phyloP scores from a whole-genome alignment of 805 yeast genomes.

The Yamadazyma ubonensis region DNA sequence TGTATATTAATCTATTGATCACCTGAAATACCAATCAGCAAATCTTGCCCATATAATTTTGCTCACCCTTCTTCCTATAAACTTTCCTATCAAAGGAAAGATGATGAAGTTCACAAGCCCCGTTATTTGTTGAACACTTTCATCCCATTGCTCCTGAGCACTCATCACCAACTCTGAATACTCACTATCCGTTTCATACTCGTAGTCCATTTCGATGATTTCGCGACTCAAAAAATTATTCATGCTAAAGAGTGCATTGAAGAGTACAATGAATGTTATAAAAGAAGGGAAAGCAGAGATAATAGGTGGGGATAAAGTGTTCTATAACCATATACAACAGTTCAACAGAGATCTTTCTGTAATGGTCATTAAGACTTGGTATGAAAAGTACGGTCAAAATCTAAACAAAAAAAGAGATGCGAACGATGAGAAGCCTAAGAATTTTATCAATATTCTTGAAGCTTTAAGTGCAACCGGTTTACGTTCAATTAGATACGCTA shows the following conservation, averaged over 20 bases:
- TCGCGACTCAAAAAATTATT: conserved; percentile 8
- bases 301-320: conserved; percentile 75
- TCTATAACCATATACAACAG: conserved; percentile 95
- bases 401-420: conserved; percentile 15
- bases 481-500: conserved; percentile 89
- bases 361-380: conserved; percentile 84
- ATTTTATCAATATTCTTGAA: conserved; percentile 67
- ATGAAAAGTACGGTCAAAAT: conserved; percentile 34
- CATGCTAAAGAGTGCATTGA: conserved; percentile 5
- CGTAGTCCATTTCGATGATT: conserved; percentile 9
- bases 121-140: conserved; percentile 57
- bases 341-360: conserved; percentile 91
- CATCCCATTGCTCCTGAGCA: conserved; percentile 76
- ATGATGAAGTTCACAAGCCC: conserved; percentile 59
- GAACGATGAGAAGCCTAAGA: conserved; percentile 13
- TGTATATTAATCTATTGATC: not conserved
- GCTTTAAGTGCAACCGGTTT: conserved; percentile 95
- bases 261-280: conserved; percentile 26
- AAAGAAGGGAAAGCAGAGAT: conserved; percentile 84
- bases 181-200: conserved; percentile 17
- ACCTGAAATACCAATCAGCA: conserved; percentile 31
- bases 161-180: conserved; percentile 25
- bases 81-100: conserved; percentile 65
- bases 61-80: conserved; percentile 62
- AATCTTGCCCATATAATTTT: conserved; percentile 37